Evolutionary conservation across 148 eudicot species (phyloP).

Genomic region (Fagopyrum homotropicum): DNA sequence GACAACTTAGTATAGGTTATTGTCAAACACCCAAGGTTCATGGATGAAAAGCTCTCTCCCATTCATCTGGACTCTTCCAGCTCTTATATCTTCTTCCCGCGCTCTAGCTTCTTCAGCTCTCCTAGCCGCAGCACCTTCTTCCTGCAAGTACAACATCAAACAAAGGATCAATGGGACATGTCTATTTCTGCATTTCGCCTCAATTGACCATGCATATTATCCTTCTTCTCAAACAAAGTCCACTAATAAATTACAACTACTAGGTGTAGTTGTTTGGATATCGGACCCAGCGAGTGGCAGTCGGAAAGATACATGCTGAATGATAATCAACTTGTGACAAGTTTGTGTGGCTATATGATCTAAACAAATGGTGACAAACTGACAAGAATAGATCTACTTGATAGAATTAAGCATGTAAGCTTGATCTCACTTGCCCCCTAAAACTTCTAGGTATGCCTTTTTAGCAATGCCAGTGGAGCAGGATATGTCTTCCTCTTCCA

Average conservation of each 20-base stretch:
- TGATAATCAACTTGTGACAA: background rate
- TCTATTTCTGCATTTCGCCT: background rate
- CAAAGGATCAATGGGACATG: background rate
- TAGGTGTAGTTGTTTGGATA: background rate
- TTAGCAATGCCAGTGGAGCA: background rate
- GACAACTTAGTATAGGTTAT: conserved; percentile 33
- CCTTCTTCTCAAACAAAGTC: background rate
- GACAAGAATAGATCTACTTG: background rate
- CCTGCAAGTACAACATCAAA: conserved; percentile 31
- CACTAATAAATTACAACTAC: background rate
- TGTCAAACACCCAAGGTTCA: conserved; percentile 86
- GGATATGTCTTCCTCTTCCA: background rate
- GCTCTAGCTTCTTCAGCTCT: conserved; percentile 72
- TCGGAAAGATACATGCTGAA: background rate
- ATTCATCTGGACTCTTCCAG: conserved; percentile 71
- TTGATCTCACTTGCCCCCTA: too few relatives aligned
- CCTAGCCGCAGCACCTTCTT: conserved; percentile 55
- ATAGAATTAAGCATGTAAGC: too few relatives aligned
- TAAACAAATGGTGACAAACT: background rate
- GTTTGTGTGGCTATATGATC: background rate
- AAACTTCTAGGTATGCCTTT: background rate
- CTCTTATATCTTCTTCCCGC: conserved; percentile 79
- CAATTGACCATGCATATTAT: background rate
- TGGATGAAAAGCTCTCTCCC: conserved; percentile 84
- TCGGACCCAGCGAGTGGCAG: background rate